phyloP scores from a whole-genome alignment of 768 basidiomycete genomes.

The Chalciporus chontae region DNA sequence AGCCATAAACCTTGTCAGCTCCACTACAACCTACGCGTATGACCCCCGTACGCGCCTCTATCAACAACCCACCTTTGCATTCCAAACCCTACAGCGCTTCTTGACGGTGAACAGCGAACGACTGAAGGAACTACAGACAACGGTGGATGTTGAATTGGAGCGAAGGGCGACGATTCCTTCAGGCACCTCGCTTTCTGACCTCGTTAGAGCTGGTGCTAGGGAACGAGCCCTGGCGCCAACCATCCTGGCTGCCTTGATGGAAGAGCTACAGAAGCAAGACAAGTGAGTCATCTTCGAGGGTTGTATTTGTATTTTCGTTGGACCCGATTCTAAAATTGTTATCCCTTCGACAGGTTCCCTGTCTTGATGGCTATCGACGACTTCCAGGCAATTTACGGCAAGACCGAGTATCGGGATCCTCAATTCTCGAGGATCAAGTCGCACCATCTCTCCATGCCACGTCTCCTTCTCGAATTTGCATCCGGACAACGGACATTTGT shows the following conservation, averaged over 20 bases:
- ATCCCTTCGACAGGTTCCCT: slow-evolving; percentile 49
- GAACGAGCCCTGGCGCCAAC: slow-evolving; percentile 50
- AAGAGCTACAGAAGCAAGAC: slow-evolving; percentile 60
- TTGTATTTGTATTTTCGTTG: background rate
- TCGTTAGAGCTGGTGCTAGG: slow-evolving; percentile 57
- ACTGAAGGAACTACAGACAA: slow-evolving; percentile 41
- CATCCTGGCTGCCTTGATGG: slow-evolving; percentile 56
- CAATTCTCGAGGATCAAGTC: slow-evolving; percentile 65
- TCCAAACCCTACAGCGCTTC: slow-evolving; percentile 61
- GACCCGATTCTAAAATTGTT: background rate
- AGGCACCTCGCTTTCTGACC: slow-evolving; percentile 49
- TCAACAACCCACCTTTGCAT: slow-evolving; percentile 63
- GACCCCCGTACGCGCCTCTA: slow-evolving; percentile 76
- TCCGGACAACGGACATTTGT: slow-evolving; percentile 70
- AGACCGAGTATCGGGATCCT: slow-evolving; percentile 68
- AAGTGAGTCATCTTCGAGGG: slow-evolving; percentile 40
- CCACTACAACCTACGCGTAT: slow-evolving; percentile 68
- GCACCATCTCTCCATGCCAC: slow-evolving; percentile 76
- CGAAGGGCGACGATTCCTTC: slow-evolving; percentile 41
- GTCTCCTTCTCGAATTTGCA: slow-evolving; percentile 73
- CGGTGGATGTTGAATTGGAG: slow-evolving; percentile 43
- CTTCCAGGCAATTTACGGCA: slow-evolving; percentile 75
- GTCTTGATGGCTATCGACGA: slow-evolving; percentile 87
- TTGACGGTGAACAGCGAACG: slow-evolving; percentile 51
- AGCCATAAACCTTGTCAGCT: slow-evolving; percentile 67